Percentiles rank a stretch among this genome's conserved stretches.
Conservation (phyloP, 2,329 filamentous ascomycete species). For the Blumeria hordei region DNA sequence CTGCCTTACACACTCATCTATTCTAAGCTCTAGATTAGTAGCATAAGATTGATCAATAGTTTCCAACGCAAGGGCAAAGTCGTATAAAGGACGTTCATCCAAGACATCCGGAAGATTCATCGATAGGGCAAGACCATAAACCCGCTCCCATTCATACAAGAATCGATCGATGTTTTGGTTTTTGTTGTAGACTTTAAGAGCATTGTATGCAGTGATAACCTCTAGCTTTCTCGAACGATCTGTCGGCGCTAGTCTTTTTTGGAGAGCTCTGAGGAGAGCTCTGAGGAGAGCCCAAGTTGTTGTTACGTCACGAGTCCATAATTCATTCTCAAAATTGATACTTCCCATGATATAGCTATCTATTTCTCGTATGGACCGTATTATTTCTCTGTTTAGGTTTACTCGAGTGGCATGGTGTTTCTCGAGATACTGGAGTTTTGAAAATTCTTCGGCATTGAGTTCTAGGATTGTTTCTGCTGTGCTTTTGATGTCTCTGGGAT, state of each 20-base stretch:
- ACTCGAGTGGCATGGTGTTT: background rate
- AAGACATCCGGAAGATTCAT: background rate
- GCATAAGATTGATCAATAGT: background rate
- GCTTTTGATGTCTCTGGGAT: background rate
- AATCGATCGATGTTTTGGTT: background rate
- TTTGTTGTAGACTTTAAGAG: background rate
- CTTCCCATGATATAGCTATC: conserved; percentile 1
- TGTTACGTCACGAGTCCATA: background rate
- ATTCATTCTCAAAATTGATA: background rate
- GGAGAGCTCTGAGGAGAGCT: background rate
- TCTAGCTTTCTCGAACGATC: background rate
- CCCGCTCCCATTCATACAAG: background rate
- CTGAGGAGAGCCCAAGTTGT: conserved; percentile 1
- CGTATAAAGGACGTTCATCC: background rate
- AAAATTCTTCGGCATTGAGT: background rate
- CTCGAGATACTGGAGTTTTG: conserved; percentile 1
- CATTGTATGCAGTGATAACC: background rate
- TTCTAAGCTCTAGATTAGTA: conserved; percentile 1
- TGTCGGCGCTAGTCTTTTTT: background rate
- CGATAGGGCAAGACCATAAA: background rate
- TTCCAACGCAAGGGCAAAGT: background rate
- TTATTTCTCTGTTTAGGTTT: background rate
- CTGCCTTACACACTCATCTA: background rate
- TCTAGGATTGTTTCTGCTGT: background rate
- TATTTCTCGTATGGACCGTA: background rate